Base-by-base conservation (phyloP, 352 stramenopile genomes). In the Globisporangium takayamanum region DNA sequence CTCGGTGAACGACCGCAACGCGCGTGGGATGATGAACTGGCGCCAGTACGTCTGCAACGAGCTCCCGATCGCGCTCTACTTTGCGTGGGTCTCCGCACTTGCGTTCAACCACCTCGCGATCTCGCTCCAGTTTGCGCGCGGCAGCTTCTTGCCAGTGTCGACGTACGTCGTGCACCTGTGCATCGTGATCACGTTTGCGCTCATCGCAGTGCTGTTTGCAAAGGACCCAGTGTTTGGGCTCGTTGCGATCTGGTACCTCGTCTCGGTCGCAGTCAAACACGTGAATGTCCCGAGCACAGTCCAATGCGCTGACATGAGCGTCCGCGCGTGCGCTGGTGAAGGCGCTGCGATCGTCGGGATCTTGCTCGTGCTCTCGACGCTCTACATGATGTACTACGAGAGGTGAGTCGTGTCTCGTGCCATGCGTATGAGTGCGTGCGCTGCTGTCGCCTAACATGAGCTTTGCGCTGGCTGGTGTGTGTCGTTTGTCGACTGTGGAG, bases 21-120 rank as follows among this genome's bases (percentile, higher is more conserved):
- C 66, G 53, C 73, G 71, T n/a, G 25, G 36, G 4, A 50, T 33
- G 14, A 78, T 84, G 55, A 74, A 88, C 57, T 92, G 82, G 82
- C 63, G 70, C n/a, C 44, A 76, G 30, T 90, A 90, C 66, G 33
- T 87, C 39, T 90, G 80, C 70, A 89, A 84, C 49, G 78, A 90
- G 55, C 59, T 90, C 20, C 76, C 83, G 14, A 80, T 90, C 60
- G 80, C 80, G 10, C 63, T 84, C 62, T 92, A 92, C 67, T 89
- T 92, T 68, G 76, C 72, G 10, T 92, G 82, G 82, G 78, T 92
- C 50, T 90, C 80, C 1, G 80, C 73, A 44, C 63, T 78, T 11
- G 76, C 78, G 49, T 86, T 89, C 55, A 79, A 74, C 11, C 69
- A 90, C 42, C 37, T 90, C 22, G 78, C 82, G 26, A 85, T 90